Percentiles rank a stretch among this genome's conserved stretches.
phyloP scores from a whole-genome alignment of 1,284 basidiomycete species.

The Ganoderma boninense region DNA sequence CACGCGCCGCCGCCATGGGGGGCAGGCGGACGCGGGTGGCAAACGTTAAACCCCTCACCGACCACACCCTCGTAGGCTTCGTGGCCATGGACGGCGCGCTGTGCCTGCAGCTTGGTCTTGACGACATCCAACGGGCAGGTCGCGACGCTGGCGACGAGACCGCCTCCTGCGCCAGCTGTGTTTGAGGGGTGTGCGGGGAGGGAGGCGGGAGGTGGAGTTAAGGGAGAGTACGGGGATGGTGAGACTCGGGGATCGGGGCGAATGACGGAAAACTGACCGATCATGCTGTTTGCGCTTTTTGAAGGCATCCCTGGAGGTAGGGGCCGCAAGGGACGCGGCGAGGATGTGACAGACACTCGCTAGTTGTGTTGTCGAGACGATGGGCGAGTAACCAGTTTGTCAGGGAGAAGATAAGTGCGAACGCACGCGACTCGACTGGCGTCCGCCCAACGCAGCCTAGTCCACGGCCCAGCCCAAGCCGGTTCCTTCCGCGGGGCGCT shows the following conservation, averaged over 20 bases:
- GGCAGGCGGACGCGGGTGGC: conserved; percentile 9
- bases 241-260: conserved; percentile 12
- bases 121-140: conserved; percentile 98
- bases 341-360: conserved; percentile 16
- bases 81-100: conserved; percentile 72
- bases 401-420: conserved; percentile 7
- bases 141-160: conserved; percentile 91
- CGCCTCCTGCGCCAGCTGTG: conserved; percentile 84
- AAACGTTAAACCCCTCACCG: conserved; percentile 56
- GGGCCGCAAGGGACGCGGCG: conserved; percentile 54
- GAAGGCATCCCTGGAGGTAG: conserved; percentile 71
- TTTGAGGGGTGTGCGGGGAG: neutral
- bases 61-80: conserved; percentile 79
- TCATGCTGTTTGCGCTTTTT: conserved; percentile 78
- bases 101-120: conserved; percentile 97
- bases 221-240: conserved; percentile 18
- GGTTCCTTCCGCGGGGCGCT: conserved; percentile 22
- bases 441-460: neutral
- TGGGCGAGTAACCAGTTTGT: conserved; percentile 4
- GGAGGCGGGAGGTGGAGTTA: conserved; percentile 16
- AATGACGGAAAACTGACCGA: conserved; percentile 52
- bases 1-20: conserved; percentile 27
- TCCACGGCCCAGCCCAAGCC: conserved; percentile 4
- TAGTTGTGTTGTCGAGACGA: conserved; percentile 18
- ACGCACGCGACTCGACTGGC: neutral